These are phyloP conservation scores for Spirogloea muscicola DNA, from an alignment of 139 green algal species.

Conservation along the genomic window DNA sequence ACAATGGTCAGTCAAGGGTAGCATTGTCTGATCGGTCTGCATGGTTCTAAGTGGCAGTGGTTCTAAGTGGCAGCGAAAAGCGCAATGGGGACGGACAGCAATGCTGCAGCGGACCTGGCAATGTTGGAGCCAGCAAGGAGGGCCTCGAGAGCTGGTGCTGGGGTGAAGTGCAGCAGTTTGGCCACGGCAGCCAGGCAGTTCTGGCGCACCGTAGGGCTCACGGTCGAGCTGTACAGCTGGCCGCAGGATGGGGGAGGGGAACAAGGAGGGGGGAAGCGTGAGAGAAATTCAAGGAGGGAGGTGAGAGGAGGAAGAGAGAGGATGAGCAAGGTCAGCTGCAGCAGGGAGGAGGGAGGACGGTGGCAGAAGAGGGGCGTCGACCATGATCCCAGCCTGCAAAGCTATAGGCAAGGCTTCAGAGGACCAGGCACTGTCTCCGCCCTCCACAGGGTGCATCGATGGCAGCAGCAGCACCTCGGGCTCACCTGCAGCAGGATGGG, in stretches of 20 bases:
- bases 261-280: no score
- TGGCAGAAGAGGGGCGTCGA: no score
- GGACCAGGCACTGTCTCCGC: no score
- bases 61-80: neutral
- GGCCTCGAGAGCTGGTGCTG: slow-evolving; percentile 55
- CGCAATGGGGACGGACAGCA: neutral
- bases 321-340: no score
- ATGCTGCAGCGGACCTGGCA: slow-evolving; percentile 44
- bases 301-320: no score
- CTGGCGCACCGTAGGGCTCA: slow-evolving; percentile 59
- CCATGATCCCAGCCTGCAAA: no score
- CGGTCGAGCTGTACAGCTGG: slow-evolving; percentile 43
- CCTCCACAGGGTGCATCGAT: no score
- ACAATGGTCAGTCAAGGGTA: neutral
- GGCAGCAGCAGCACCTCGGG: neutral
- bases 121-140: slow-evolving; percentile 68
- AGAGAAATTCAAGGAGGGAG: no score
- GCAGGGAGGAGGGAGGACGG: no score
- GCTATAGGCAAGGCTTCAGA: no score
- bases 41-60: neutral
- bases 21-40: neutral
- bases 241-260: no score
- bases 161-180: slow-evolving; percentile 66
- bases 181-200: slow-evolving; percentile 66
- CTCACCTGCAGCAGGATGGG: slow-evolving; percentile 68